A percentile compares a stretch with the other conserved stretches of the same genome.
Conservation (phyloP, 2,329 filamentous ascomycete species). For the Bipolaris sorokiniana region DNA sequence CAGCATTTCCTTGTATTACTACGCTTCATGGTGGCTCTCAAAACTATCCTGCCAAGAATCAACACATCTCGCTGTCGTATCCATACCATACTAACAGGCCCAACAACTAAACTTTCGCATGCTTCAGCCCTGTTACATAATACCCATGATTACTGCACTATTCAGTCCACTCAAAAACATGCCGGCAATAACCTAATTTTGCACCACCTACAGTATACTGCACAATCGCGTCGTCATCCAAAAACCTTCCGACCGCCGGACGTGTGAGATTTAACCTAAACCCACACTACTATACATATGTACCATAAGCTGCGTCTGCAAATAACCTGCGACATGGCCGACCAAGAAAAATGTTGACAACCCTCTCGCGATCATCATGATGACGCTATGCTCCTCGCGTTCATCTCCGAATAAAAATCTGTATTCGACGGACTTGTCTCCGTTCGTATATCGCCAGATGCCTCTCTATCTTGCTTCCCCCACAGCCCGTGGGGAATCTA, state of each 20-base stretch:
- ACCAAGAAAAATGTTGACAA: not conserved
- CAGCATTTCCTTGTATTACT: not conserved
- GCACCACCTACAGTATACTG: not conserved
- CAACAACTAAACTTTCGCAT: not conserved
- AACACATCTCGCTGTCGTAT: not conserved
- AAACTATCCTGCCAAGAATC: not conserved
- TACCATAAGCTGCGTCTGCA: conserved; percentile 8
- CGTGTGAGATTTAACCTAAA: conserved; percentile 1
- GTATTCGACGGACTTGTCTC: conserved; percentile 1
- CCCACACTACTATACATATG: conserved; percentile 2
- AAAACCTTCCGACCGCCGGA: not conserved
- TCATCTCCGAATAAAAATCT: conserved; percentile 1
- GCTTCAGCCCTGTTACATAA: not conserved
- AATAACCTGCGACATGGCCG: not conserved
- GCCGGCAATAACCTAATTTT: not conserved
- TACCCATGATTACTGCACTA: not conserved
- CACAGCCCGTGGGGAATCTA: not conserved
- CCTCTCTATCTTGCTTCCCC: not conserved
- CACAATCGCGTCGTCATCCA: not conserved
- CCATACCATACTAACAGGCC: no score
- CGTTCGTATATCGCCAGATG: not conserved
- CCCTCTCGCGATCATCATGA: not conserved
- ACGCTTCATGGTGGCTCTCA: no score
- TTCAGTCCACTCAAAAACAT: not conserved
- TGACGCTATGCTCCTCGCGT: not conserved